These are phyloP conservation scores for Alternaria longipes DNA, from an alignment of 2,329 filamentous ascomycete genomes.

Conservation along the genomic window DNA sequence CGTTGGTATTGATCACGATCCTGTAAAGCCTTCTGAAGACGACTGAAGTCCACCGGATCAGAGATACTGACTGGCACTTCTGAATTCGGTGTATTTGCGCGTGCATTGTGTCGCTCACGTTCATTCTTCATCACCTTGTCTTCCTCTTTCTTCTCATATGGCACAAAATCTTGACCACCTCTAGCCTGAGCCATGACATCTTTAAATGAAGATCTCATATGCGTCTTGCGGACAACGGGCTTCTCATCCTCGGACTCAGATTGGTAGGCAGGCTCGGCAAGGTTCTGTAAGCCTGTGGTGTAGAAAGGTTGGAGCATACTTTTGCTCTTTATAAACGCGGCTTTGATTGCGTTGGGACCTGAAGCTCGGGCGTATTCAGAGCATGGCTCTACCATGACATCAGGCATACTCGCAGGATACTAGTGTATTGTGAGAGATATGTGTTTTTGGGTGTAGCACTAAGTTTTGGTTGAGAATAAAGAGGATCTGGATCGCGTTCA, in stretches of 20 bases:
- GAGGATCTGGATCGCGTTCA: not conserved
- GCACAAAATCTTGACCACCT: not conserved
- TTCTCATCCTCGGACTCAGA: not conserved
- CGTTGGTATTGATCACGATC: not conserved
- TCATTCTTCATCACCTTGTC: not conserved
- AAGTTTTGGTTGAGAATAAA: not conserved
- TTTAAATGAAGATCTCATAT: not conserved
- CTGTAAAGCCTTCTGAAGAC: not conserved
- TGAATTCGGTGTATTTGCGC: not conserved
- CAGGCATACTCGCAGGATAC: not conserved
- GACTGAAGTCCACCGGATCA: not conserved
- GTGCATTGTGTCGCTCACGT: not conserved
- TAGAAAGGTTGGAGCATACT: not conserved
- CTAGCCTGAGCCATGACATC: constrained; percentile 5
- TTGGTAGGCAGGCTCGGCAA: not conserved
- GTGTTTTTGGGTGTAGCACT: not conserved
- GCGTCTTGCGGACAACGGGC: not conserved
- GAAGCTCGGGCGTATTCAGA: not conserved
- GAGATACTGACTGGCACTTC: not conserved
- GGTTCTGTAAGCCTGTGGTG: not conserved
- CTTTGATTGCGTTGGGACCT: not conserved
- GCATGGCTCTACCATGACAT: not conserved
- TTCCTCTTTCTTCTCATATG: not conserved
- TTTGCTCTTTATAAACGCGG: not conserved
- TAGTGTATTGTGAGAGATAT: not conserved